Evolutionary conservation across 345 rosid species (phyloP), one percentile per base, ranked within the genome.

Genomic region (Sisymbrium irio): DNA sequence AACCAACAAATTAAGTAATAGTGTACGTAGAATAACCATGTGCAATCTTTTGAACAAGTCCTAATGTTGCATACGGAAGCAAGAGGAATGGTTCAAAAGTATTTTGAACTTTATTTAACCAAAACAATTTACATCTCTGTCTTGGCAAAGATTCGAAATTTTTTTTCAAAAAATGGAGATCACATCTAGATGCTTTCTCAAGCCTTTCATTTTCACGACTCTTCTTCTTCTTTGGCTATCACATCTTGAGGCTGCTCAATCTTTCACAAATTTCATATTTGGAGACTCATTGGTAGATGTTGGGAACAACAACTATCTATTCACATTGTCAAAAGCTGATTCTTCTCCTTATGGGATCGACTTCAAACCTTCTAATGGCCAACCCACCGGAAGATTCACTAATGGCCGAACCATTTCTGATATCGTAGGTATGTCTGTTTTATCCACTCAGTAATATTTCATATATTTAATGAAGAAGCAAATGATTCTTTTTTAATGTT

Each of bases 381-480:
- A 18, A 51, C 89, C 90, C 27, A 83, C 89, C n/a, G 89, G 93
- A 37, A 76, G 96, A 79, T 91, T 87, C 77, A 84, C 91, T 62
- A 87, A 85, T 68, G 98, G 97, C 14, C 81, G 91, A 63, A 94
- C 98, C 80, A 91, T 94, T 35, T 92, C 89, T 42, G 98, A 91
- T 76, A 85, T 89, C 4, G 77, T 90, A 8, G 93, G 97, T 55
- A 51, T 13, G 17, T 51, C 4, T 27, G 9, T n/a, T 22, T 25
- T 51, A 12, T 51, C 25, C 6, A 22, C 14, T 51, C 15, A 12
- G 9, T 12, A 51, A 12, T 25, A 6, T 22, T 22, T 50, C 6
- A 11, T 47, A 22, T 11, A 11, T 32, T 51, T 50, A 22, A 49
- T 50, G 11, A 22, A 19, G 28, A 49, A 49, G 22, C 8, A 51